Conservation (phyloP, 1,284 basidiomycete species). For the Sphagnurus paluster region DNA sequence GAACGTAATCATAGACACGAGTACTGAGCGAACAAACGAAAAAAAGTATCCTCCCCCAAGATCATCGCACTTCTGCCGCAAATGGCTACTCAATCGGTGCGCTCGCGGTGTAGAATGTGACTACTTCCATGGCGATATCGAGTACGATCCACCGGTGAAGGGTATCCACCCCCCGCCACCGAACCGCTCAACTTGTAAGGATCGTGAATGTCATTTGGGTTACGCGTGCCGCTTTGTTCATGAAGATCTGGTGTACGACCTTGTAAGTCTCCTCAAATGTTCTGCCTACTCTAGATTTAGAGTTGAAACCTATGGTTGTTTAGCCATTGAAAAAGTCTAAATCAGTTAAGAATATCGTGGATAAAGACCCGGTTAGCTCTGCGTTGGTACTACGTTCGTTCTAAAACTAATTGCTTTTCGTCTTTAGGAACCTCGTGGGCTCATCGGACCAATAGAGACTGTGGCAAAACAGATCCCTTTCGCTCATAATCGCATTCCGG, state of each 20-base stretch:
- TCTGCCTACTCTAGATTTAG: too few relatives aligned
- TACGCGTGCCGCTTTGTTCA: constrained; percentile 14
- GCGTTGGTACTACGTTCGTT: too few relatives aligned
- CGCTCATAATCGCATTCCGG: too few relatives aligned
- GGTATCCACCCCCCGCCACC: constrained; percentile 14
- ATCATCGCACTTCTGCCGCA: constrained; percentile 13
- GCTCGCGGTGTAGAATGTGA: constrained; percentile 17
- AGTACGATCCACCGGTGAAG: constrained; percentile 17
- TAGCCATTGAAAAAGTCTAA: too few relatives aligned
- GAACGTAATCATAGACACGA: neutral
- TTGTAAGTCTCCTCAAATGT: neutral
- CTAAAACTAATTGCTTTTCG: neutral
- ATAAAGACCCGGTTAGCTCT: too few relatives aligned
- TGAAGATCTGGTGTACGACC: constrained; percentile 17
- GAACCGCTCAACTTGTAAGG: constrained; percentile 3
- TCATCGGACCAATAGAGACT: too few relatives aligned
- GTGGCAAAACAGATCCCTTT: too few relatives aligned
- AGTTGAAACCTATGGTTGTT: too few relatives aligned
- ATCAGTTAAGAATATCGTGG: too few relatives aligned
- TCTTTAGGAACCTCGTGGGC: neutral
- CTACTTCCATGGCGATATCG: constrained; percentile 19
- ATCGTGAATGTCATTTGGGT: constrained; percentile 6
- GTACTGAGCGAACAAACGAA: neutral
- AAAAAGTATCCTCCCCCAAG: constrained; percentile 11
- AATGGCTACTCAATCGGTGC: constrained; percentile 22